Conservation (phyloP, 768 basidiomycete genomes). For the Boletus rex-veris region DNA sequence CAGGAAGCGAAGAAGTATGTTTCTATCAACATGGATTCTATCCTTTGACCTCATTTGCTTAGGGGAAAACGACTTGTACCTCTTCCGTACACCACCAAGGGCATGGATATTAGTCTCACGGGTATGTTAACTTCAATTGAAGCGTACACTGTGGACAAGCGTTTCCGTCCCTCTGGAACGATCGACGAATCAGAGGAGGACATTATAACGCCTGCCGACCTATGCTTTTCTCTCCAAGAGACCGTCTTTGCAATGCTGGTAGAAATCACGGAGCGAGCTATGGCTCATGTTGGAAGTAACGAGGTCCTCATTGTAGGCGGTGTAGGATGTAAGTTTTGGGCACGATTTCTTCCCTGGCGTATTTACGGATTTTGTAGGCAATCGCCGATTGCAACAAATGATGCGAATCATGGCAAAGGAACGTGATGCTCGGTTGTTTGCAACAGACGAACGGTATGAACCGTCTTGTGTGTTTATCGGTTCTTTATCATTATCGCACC, state of each 20-base stretch:
- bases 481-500: not conserved
- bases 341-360: not conserved
- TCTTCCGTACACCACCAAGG: slow-evolving; percentile 94
- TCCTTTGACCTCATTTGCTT: slow-evolving; percentile 1
- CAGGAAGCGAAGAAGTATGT: slow-evolving; percentile 84
- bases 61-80: slow-evolving; percentile 83
- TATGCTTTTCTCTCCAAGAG: slow-evolving; percentile 97
- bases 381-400: slow-evolving; percentile 94
- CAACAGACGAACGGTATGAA: slow-evolving; percentile 87
- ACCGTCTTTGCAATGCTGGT: slow-evolving; percentile 98
- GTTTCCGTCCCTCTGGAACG: slow-evolving; percentile 56
- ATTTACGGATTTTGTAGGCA: slow-evolving; percentile 51
- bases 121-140: slow-evolving; percentile 88
- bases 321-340: slow-evolving; percentile 83
- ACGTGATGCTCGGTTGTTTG: slow-evolving; percentile 84
- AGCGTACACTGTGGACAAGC: slow-evolving; percentile 81
- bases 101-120: slow-evolving; percentile 97
- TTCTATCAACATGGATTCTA: not conserved
- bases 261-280: slow-evolving; percentile 97
- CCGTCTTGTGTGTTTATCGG: not conserved
- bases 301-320: slow-evolving; percentile 98
- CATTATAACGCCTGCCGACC: slow-evolving; percentile 88
- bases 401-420: slow-evolving; percentile 97
- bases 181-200: slow-evolving; percentile 46
- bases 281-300: slow-evolving; percentile 96